Percentiles rank a stretch among this genome's conserved stretches.
Conservation (phyloP, 129 eudicot species). For the Logfia minima region DNA sequence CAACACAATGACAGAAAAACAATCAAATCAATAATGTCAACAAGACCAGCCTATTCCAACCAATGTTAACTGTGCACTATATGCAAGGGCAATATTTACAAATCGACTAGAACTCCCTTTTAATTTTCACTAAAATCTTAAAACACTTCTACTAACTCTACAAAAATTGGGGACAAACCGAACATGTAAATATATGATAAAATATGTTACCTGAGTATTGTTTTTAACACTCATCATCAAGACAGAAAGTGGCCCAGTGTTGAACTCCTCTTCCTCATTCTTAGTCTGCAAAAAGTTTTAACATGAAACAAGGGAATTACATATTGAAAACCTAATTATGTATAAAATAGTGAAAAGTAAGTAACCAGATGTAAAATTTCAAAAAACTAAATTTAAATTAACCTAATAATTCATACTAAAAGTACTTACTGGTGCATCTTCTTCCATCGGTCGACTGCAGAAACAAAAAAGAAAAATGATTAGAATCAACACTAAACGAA, state of each 20-base stretch:
- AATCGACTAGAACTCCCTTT: neutral
- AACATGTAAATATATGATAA: neutral
- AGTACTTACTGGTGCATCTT: slow-evolving; percentile 78
- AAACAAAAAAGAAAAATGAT: neutral
- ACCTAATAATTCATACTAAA: slow-evolving; percentile 1
- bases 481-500: neutral
- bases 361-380: neutral
- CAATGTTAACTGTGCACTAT: neutral
- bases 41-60: neutral
- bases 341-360: neutral
- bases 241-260: slow-evolving; percentile 90
- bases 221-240: slow-evolving; percentile 95
- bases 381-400: slow-evolving; percentile 1
- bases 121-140: neutral
- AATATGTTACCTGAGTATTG: slow-evolving; percentile 69
- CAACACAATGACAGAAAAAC: neutral
- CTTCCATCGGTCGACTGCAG: slow-evolving; percentile 89
- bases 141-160: neutral
- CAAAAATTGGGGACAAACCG: neutral
- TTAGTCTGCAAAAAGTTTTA: slow-evolving; percentile 42
- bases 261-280: slow-evolving; percentile 95
- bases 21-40: neutral
- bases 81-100: neutral
- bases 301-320: neutral
- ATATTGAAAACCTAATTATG: neutral